phyloP scores from a whole-genome alignment of 176 grass and related monocot genomes.

The Dactylis glomerata region DNA sequence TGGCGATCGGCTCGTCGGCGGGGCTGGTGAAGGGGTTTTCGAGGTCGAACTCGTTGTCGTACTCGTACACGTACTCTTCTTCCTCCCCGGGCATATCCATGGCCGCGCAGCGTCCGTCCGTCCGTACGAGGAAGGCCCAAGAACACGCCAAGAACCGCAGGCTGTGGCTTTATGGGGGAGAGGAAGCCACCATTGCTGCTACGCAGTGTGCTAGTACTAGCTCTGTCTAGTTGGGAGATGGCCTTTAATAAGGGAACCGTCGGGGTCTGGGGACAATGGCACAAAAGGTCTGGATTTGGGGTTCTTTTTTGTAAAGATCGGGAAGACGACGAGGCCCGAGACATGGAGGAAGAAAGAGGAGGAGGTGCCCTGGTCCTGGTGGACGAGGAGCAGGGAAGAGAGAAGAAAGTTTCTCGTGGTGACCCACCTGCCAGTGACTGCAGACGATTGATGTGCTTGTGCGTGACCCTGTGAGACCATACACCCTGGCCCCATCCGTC shows the following conservation, averaged over 20 bases:
- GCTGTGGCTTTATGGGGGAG: slow-evolving; percentile 44
- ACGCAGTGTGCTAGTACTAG: slow-evolving; percentile 47
- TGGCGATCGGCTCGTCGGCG: slow-evolving; percentile 64
- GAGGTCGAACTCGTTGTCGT: slow-evolving; percentile 76
- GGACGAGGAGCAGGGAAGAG: neutral
- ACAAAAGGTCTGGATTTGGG: slow-evolving; percentile 51
- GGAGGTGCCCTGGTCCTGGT: neutral
- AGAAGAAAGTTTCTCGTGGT: neutral
- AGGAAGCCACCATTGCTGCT: slow-evolving; percentile 62
- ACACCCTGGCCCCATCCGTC: neutral
- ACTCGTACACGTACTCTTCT: slow-evolving; percentile 40
- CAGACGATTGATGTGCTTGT: neutral
- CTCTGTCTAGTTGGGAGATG: slow-evolving; percentile 40
- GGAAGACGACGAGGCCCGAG: slow-evolving; percentile 4
- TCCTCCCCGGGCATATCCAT: slow-evolving; percentile 23
- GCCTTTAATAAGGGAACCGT: slow-evolving; percentile 43
- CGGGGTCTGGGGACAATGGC: slow-evolving; percentile 38
- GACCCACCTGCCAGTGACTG: slow-evolving; percentile 8
- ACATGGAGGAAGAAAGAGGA: neutral
- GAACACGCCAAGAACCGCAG: slow-evolving; percentile 23
- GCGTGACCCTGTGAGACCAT: neutral
- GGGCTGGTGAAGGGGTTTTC: slow-evolving; percentile 91
- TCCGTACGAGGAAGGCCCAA: slow-evolving; percentile 13
- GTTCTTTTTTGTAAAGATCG: slow-evolving; percentile 62
- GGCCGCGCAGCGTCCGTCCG: slow-evolving; percentile 9